phyloP scores from a whole-genome alignment of 2,329 filamentous ascomycete genomes.

The Paecilomyces sp. region DNA sequence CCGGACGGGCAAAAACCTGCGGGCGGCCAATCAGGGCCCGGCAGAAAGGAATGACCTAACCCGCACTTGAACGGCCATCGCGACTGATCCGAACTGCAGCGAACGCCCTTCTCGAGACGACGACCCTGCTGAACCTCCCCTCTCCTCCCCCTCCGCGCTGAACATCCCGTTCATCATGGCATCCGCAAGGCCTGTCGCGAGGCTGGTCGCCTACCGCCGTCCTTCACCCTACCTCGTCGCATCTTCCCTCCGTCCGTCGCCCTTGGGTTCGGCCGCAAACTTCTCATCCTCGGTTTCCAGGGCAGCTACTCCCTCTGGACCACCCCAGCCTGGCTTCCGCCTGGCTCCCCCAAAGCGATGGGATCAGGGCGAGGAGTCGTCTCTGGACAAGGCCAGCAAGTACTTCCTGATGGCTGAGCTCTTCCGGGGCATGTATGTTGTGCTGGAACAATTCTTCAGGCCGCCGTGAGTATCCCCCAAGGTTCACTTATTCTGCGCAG shows the following conservation, averaged over 20 bases:
- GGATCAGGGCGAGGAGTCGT: conserved; percentile 70
- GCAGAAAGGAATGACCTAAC: conserved; percentile 36
- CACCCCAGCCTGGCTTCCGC: conserved; percentile 75
- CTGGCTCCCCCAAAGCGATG: conserved; percentile 66
- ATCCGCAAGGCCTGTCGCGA: conserved; percentile 36
- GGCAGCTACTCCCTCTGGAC: conserved; percentile 62
- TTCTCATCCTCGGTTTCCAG: conserved; percentile 59
- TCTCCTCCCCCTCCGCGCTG: conserved; percentile 8
- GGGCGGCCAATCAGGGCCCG: conserved; percentile 30
- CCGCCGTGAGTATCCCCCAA: conserved; percentile 67
- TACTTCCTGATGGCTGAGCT: conserved; percentile 97
- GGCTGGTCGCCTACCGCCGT: conserved; percentile 37
- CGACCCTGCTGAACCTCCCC: conserved; percentile 3
- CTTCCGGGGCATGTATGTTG: conserved; percentile 94
- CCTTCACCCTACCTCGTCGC: conserved; percentile 20
- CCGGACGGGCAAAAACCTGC: conserved; percentile 25
- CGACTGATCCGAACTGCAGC: conserved; percentile 5
- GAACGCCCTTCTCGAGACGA: conserved; percentile 11
- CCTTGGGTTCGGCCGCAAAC: conserved; percentile 44
- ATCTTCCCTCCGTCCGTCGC: conserved; percentile 24
- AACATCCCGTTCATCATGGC: conserved; percentile 30
- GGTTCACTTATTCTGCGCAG: not conserved
- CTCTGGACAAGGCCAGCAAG: conserved; percentile 77
- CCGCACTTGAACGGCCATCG: conserved; percentile 17
- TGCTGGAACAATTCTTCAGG: conserved; percentile 96